Percentiles rank a stretch among this genome's conserved stretches.
phyloP scores from a whole-genome alignment of 2,329 filamentous ascomycete species.

The Paraphaeosphaeria minitans region DNA sequence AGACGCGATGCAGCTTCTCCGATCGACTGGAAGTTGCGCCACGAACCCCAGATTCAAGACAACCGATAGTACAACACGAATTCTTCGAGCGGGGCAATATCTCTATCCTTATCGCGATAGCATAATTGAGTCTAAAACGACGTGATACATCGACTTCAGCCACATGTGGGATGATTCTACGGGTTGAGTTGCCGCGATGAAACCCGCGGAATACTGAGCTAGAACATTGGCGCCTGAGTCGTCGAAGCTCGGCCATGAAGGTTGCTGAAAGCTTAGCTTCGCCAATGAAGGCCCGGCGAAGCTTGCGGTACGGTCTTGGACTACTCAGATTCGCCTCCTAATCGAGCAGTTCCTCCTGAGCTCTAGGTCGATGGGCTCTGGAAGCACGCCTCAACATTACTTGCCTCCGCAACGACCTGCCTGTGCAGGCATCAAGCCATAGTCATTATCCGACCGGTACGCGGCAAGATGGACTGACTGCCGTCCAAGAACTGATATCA shows the following conservation, averaged over 20 bases:
- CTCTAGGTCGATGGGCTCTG: not conserved
- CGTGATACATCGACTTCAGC: not conserved
- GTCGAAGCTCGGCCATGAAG: not conserved
- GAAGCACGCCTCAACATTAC: not conserved
- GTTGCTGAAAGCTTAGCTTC: not conserved
- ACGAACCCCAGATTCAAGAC: not conserved
- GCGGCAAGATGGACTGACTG: not conserved
- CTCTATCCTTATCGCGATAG: slow-evolving; percentile 1
- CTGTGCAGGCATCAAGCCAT: not conserved
- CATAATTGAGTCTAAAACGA: slow-evolving; percentile 8
- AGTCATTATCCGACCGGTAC: not conserved
- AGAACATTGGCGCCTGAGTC: not conserved
- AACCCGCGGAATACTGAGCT: not conserved
- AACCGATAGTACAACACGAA: not conserved
- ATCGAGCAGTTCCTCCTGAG: not conserved
- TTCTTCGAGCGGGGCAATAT: not conserved
- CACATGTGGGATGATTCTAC: not conserved
- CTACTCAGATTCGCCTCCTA: not conserved
- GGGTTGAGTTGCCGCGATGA: not conserved
- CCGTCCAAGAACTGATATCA: not conserved
- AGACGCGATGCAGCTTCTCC: not conserved
- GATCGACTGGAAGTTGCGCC: too few relatives aligned
- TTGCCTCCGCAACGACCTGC: not conserved
- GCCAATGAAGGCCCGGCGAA: not conserved
- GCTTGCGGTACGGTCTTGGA: not conserved